Percentiles rank a stretch among this genome's conserved stretches.
Conservation (phyloP, 805 yeast genomes). For the Brettanomyces anomalus region DNA sequence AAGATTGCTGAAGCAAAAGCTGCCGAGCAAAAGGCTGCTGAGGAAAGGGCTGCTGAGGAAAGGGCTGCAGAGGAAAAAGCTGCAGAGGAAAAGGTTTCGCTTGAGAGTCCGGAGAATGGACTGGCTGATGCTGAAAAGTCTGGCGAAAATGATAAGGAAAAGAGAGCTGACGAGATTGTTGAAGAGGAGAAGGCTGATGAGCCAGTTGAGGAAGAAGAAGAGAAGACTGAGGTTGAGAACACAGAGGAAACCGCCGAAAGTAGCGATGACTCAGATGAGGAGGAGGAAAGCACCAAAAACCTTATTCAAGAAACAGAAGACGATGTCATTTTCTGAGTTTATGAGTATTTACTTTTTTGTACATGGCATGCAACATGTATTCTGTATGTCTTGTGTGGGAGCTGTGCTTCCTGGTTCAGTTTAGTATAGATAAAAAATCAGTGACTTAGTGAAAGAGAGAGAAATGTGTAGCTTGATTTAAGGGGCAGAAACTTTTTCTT, state of each 20-base stretch:
- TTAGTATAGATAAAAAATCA: background rate
- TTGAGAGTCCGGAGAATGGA: constrained; percentile 22
- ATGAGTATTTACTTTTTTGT: too few relatives aligned
- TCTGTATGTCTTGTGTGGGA: background rate
- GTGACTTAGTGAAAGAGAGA: background rate
- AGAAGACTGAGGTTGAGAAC: constrained; percentile 12
- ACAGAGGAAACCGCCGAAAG: constrained; percentile 5
- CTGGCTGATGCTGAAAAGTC: constrained; percentile 7
- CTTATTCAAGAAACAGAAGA: constrained; percentile 28
- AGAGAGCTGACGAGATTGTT: constrained; percentile 13
- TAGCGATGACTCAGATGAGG: constrained; percentile 14
- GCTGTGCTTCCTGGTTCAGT: background rate
- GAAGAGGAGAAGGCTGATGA: constrained; percentile 12
- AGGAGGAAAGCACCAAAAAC: constrained; percentile 11
- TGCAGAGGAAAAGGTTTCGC: constrained; percentile 14
- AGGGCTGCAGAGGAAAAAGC: constrained; percentile 12
- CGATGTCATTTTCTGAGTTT: constrained; percentile 32
- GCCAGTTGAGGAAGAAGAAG: constrained; percentile 9
- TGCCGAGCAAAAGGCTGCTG: constrained; percentile 11
- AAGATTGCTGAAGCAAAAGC: constrained; percentile 31
- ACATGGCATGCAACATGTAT: background rate
- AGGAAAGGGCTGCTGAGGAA: constrained; percentile 4
- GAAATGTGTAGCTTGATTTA: too few relatives aligned
- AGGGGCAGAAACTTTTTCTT: too few relatives aligned
- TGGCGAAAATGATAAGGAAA: constrained; percentile 8